Evolutionary conservation across 73 alveolate genomes (phyloP).

Genomic region (Tetrahymena borealis): DNA sequence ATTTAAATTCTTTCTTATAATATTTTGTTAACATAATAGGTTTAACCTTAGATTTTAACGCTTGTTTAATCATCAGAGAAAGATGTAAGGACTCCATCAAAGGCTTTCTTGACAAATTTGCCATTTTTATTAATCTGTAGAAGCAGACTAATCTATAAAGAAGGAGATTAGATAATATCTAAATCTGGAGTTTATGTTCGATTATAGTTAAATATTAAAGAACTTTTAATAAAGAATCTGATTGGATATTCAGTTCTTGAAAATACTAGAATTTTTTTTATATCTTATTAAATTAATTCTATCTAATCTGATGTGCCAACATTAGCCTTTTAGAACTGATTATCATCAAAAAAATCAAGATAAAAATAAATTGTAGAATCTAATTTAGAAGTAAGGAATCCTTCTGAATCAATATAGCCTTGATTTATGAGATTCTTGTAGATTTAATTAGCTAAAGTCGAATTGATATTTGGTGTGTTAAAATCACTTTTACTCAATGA

Average conservation of each 20-base stretch:
- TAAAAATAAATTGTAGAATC: neutral
- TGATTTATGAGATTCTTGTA: neutral
- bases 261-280: neutral
- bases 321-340: neutral
- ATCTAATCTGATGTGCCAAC: neutral
- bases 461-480: neutral
- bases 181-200: neutral
- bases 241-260: neutral
- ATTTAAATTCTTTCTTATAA: neutral
- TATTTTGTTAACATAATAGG: neutral
- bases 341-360: neutral
- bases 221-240: neutral
- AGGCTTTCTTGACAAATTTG: neutral
- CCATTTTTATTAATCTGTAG: neutral
- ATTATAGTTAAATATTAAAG: neutral
- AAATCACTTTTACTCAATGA: neutral
- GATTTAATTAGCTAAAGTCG: neutral
- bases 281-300: neutral
- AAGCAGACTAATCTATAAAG: neutral
- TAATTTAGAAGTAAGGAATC: neutral
- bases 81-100: neutral
- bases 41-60: neutral
- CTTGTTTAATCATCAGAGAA: neutral
- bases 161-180: neutral
- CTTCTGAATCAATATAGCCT: neutral